phyloP scores from a whole-genome alignment of 2,329 filamentous ascomycete genomes.

The Aspergillus sp. region DNA sequence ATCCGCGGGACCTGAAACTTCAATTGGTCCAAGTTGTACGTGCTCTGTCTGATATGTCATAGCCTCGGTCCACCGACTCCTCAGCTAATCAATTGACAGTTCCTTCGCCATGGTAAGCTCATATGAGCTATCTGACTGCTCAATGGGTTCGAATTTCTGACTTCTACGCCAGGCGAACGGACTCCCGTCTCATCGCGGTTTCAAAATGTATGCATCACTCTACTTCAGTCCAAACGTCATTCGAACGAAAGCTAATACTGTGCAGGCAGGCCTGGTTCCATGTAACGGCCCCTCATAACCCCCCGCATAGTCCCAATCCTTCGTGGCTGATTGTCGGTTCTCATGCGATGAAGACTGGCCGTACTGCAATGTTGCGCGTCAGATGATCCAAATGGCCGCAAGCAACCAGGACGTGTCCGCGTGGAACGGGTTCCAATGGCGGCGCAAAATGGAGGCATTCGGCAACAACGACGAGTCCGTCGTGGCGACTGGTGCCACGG shows the following conservation, averaged over 20 bases:
- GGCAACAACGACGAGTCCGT: constrained; percentile 67
- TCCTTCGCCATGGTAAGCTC: constrained; percentile 70
- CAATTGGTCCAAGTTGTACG: constrained; percentile 82
- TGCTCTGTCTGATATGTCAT: constrained; percentile 8
- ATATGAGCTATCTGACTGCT: not conserved
- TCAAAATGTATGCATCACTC: constrained; percentile 58
- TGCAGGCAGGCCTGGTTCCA: constrained; percentile 49
- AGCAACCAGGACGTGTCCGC: constrained; percentile 51
- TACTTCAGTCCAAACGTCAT: not conserved
- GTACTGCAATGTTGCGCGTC: constrained; percentile 77
- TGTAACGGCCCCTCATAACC: constrained; percentile 34
- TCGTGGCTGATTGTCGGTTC: constrained; percentile 1
- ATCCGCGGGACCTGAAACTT: constrained; percentile 75
- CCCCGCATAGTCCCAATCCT: not conserved
- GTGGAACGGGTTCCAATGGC: constrained; percentile 62
- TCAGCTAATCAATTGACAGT: constrained; percentile 34
- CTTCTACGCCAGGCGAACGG: constrained; percentile 57
- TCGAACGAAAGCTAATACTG: constrained; percentile 15
- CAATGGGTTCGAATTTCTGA: not conserved
- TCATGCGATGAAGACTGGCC: constrained; percentile 65
- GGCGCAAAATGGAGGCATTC: constrained; percentile 80
- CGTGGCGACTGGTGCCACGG: constrained; percentile 64
- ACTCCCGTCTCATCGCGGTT: constrained; percentile 88
- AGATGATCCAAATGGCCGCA: constrained; percentile 64
- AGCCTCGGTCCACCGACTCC: not conserved